Evolutionary conservation across 169 alveolate species (phyloP).

Genomic region (Eimeria tenella): DNA sequence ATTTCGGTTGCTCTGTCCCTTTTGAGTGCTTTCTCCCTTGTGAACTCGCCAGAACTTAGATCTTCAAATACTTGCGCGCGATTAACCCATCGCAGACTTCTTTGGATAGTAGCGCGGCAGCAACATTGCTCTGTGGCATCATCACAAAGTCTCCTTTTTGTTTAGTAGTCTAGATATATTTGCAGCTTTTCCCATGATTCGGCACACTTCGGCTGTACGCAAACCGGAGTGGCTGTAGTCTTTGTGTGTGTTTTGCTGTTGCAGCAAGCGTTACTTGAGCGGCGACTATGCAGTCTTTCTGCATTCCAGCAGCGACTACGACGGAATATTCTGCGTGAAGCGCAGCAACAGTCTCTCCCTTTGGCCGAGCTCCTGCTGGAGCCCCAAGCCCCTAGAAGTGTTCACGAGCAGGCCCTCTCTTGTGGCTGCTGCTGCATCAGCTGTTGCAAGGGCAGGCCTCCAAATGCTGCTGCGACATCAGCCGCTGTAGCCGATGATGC

Average conservation of each 20-base stretch:
- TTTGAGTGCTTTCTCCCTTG: no score
- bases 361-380: neutral
- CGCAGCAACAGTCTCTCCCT: neutral
- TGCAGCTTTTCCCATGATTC: no score
- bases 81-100: no score
- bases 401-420: neutral
- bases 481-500: neutral
- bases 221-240: no score
- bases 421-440: neutral
- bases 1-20: no score
- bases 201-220: no score
- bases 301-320: neutral
- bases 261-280: neutral
- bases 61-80: no score
- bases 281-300: neutral
- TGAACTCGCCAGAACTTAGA: no score
- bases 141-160: no score
- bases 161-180: no score
- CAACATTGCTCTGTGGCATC: no score
- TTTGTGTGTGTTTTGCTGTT: neutral
- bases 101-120: no score
- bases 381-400: neutral
- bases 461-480: neutral
- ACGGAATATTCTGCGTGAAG: neutral
- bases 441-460: neutral